Evolutionary conservation across 768 basidiomycete genomes (phyloP).

Genomic region (Panus rudis): DNA sequence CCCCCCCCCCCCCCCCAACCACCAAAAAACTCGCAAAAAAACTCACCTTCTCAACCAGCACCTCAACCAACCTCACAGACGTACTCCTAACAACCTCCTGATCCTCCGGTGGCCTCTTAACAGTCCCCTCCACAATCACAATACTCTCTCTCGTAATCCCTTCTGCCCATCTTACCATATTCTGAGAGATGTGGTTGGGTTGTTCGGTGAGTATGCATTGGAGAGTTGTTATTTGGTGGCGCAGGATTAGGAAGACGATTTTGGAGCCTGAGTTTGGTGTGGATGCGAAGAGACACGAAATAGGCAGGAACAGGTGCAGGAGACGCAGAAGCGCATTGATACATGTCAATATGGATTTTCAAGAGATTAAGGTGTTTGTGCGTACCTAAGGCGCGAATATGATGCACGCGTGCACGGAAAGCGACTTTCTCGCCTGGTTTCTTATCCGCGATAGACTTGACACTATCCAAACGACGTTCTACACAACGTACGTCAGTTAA

Average conservation of each 20-base stretch:
- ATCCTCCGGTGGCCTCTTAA: constrained; percentile 70
- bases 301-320: too few species aligned
- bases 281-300: too few species aligned
- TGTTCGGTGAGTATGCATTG: constrained; percentile 76
- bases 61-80: constrained; percentile 79
- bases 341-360: background rate
- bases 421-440: constrained; percentile 66
- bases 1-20: background rate
- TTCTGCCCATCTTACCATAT: constrained; percentile 95
- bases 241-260: constrained; percentile 88
- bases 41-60: constrained; percentile 72
- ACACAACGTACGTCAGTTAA: background rate
- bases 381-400: constrained; percentile 65
- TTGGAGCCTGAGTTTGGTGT: constrained; percentile 59
- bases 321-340: too few species aligned
- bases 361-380: background rate
- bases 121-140: constrained; percentile 78
- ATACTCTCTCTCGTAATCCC: constrained; percentile 78
- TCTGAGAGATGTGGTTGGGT: constrained; percentile 75
- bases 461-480: background rate
- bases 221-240: constrained; percentile 77
- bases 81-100: constrained; percentile 68
- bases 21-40: background rate
- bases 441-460: constrained; percentile 35
- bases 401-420: constrained; percentile 87